A percentile compares a stretch with the other conserved stretches of the same genome.
Evolutionary conservation across 768 basidiomycete species (phyloP).

Genomic region (Dentipellis fragilis): DNA sequence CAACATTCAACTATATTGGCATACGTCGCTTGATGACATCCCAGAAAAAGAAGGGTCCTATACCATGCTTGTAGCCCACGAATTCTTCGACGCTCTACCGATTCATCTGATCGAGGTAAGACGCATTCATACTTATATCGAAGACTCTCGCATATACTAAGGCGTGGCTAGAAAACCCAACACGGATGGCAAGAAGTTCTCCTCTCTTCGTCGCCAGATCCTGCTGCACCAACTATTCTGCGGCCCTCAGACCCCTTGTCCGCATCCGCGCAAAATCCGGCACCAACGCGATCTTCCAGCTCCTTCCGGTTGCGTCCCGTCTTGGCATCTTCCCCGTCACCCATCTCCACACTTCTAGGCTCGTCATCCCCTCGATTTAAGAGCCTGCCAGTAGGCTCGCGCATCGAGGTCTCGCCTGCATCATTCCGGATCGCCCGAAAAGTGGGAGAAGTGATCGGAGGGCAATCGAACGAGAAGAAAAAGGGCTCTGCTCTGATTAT

Average conservation of each 20-base stretch:
- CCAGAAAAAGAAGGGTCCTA: constrained; percentile 38
- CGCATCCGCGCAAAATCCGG: constrained; percentile 3
- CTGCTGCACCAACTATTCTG: constrained; percentile 21
- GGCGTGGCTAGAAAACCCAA: constrained; percentile 48
- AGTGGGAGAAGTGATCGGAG: constrained; percentile 52
- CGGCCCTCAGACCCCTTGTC: constrained; percentile 8
- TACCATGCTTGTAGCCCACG: constrained; percentile 88
- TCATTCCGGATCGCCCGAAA: constrained; percentile 59
- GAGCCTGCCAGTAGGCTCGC: constrained; percentile 53
- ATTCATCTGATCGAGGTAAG: constrained; percentile 79
- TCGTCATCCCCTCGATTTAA: constrained; percentile 62
- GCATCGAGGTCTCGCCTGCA: constrained; percentile 73
- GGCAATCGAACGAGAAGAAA: constrained; percentile 1
- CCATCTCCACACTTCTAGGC: constrained; percentile 45
- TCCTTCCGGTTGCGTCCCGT: constrained; percentile 45
- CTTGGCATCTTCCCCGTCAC: constrained; percentile 48
- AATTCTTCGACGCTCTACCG: constrained; percentile 95
- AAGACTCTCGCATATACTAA: not conserved
- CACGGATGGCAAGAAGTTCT: constrained; percentile 84
- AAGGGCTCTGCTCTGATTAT: constrained; percentile 58
- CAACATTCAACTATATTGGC: constrained; percentile 51
- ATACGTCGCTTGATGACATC: constrained; percentile 63
- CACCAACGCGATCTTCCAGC: not conserved
- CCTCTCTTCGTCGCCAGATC: constrained; percentile 41
- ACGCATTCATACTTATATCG: constrained; percentile 7